phyloP scores from a whole-genome alignment of 441 rosid species.

The Brassica balearica region DNA sequence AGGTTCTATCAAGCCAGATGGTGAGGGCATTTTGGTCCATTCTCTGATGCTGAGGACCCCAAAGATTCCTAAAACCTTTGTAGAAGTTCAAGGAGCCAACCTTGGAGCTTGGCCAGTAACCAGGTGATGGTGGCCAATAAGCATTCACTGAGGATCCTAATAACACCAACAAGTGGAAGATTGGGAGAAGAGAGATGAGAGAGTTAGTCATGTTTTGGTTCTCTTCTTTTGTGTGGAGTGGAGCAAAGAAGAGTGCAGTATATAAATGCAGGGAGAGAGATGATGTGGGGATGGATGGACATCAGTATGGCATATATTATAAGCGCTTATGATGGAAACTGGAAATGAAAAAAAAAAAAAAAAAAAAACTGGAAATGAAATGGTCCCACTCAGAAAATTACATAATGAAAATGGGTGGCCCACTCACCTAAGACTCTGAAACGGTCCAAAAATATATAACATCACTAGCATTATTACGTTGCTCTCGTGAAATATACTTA shows the following conservation, averaged over 20 bases:
- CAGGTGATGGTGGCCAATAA: conserved; percentile 85
- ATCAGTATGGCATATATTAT: conserved; percentile 38
- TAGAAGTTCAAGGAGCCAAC: conserved; percentile 71
- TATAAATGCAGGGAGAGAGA: conserved; percentile 51
- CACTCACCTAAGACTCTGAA: conserved; percentile 44
- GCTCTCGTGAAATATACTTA: conserved; percentile 24
- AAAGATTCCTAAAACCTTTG: conserved; percentile 74
- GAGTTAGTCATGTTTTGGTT: conserved; percentile 29
- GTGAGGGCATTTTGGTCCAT: conserved; percentile 65
- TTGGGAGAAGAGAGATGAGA: conserved; percentile 47
- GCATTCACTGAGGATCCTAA: conserved; percentile 57
- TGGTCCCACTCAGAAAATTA: conserved; percentile 42
- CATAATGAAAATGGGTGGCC: conserved; percentile 43
- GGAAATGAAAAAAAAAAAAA: conserved; percentile 21
- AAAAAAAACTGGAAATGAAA: conserved; percentile 35
- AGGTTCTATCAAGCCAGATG: conserved; percentile 84
- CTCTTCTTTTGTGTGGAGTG: conserved; percentile 26
- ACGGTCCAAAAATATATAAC: conserved; percentile 41
- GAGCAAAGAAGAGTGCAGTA: conserved; percentile 46
- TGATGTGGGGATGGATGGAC: conserved; percentile 36
- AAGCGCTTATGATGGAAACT: conserved; percentile 39
- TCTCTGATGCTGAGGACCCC: conserved; percentile 89
- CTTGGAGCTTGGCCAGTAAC: conserved; percentile 87
- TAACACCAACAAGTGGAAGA: conserved; percentile 43
- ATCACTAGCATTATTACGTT: conserved; percentile 37